Evolutionary conservation across 345 rosid genomes (phyloP), one percentile per base, ranked within the genome.

Genomic region (Citrus medica): DNA sequence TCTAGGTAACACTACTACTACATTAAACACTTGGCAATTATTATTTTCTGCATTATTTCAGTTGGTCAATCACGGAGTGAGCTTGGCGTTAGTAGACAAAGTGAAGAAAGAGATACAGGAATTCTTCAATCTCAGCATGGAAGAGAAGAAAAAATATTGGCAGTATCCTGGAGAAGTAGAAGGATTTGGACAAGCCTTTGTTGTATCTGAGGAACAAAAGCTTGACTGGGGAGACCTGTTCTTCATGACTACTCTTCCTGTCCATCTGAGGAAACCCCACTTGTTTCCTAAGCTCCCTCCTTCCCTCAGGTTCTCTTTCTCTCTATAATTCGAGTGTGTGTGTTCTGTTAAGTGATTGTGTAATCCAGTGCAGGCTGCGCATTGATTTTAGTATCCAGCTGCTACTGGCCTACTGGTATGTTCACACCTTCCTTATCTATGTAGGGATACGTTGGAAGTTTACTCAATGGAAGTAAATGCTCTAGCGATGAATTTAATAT

Each of bases 61-160:
- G 81, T 53, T 79, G 51, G 77, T 72, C 5, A 79, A 79, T 38
- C 81, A 72, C 64, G 77, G 67, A 35, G 77, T 79, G 66, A 65
- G 67, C 58, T 53, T 56, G 12, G 3, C 63, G 16, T 51, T 79
- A 25, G 2, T 72, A 42, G 81, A 79, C 72, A 53, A 35, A 53
- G 21, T 79, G 63, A 73, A 79, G 42, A 28, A 19, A 14, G 60
- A 56, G 51, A 24, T 65, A 16, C 56, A 76, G 22, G 82, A 79
- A 6, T 83, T 83, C 70, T 83, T 83, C 80, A 73, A 72, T 51
- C 82, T 83, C 10, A 80, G 80, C 38, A 59, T 76, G 75, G 85
- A 76, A 35, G 85, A 79, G 46, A 82, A 76, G 78, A 65, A 79
- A 67, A 83, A 61, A 17, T 79, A 40, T 8, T 76, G 78, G 80